Evolutionary conservation across 2,329 filamentous ascomycete species (phyloP), one percentile per base, ranked within the genome.

Genomic region (Pyricularia grisea): DNA sequence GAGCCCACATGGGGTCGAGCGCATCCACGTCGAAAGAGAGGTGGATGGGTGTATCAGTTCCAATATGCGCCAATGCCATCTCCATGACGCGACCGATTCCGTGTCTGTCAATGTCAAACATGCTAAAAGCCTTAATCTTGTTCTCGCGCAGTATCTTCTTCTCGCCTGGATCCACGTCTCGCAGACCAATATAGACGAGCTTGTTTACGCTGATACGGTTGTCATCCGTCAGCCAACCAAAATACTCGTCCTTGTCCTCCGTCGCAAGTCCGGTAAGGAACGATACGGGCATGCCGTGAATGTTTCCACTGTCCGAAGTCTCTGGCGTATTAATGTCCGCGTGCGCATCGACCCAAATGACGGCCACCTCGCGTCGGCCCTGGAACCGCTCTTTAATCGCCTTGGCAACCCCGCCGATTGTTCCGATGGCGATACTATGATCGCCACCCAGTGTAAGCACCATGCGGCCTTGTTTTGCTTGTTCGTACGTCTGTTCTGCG

Each of bases 271-370:
- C 93, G 0, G 93, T 94, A 73, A 97, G 79, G 80, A 98, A 99
- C 3, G 92, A 88, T 55, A 98, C 92, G 2, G 95, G 95, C 95
- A 99, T 99, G 74, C 95, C 95, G 81, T 99, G 95, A 72, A 99
- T 91, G 81, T 98, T 98, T 42, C 95, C 95, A 73, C 91, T 95
- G 61, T 86, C 91, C 73, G 91, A 94, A 66, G 88, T 90, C 86
- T 98, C 94, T 68, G 94, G 95, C 1, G 92, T 93, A 82, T 99
- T 99, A 84, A 99, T 97, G 79, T 99, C 95, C 68, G 94, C 91
- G 80, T 99, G 95, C 30, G 95, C 95, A 80, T 99, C 95, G 36
- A 99, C 95, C 95, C 95, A 99, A 78, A 99, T 96, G 70, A 99
- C 92, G 14, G 93, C 95, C 72, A 97, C 89, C 75, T 98, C 94